These are phyloP conservation scores for Herpetomonas tarakana DNA, from an alignment of 208 protist genomes.

Conservation along the genomic window DNA sequence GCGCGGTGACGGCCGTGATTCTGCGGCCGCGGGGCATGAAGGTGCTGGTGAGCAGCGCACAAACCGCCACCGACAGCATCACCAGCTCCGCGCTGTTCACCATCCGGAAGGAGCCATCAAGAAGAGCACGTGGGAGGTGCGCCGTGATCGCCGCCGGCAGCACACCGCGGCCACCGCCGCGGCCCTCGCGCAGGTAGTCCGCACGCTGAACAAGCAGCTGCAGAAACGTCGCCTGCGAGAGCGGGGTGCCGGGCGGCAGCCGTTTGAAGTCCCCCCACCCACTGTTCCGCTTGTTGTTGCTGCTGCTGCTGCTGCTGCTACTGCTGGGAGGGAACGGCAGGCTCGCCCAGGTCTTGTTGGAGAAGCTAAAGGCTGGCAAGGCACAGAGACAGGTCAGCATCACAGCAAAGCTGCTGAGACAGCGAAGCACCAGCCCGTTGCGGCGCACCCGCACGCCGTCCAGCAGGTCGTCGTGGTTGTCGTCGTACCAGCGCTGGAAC, in stretches of 20 bases:
- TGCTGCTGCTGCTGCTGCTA: background rate
- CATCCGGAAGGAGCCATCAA: background rate
- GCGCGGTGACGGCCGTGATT: slow-evolving; percentile 29
- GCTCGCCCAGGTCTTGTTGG: slow-evolving; percentile 22
- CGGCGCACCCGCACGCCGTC: slow-evolving; percentile 34
- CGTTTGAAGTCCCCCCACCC: too few species aligned
- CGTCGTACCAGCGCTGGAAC: slow-evolving; percentile 58
- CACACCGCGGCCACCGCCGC: background rate
- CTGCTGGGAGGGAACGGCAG: background rate
- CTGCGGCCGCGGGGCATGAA: slow-evolving; percentile 50
- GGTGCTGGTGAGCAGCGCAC: slow-evolving; percentile 39
- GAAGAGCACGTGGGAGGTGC: background rate
- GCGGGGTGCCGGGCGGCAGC: background rate
- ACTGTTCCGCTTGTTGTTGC: too few species aligned
- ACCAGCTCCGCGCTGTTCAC: slow-evolving; percentile 22
- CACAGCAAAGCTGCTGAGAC: slow-evolving; percentile 25
- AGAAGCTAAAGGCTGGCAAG: slow-evolving; percentile 66
- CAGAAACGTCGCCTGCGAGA: background rate
- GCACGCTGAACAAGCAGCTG: background rate
- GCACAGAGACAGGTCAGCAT: slow-evolving; percentile 21
- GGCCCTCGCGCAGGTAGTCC: background rate
- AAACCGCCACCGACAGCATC: slow-evolving; percentile 33
- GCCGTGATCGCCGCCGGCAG: slow-evolving; percentile 4
- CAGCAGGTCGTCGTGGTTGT: slow-evolving; percentile 40
- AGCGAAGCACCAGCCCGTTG: slow-evolving; percentile 27